Evolutionary conservation across 768 basidiomycete genomes (phyloP), one percentile per base, ranked within the genome.

Genomic region (Boletus tomentosulus): DNA sequence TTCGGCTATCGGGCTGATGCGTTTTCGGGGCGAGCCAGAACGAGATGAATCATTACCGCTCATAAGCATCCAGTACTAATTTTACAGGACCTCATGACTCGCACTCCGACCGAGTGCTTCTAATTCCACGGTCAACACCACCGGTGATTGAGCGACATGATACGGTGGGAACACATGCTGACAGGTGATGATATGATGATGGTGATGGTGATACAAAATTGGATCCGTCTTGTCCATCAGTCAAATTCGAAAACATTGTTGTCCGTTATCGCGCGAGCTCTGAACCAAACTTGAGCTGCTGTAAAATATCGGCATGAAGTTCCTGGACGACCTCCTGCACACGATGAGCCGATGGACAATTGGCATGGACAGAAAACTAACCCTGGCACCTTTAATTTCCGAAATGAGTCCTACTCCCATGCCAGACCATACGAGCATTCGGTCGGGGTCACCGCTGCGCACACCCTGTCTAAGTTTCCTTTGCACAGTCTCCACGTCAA

Each of bases 381-480:
- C 78, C 66, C 67, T 67, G 13, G 74, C 75, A 4, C 67, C 57
- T 50, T 70, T 71, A 57, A 77, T 72, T 46, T 73, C 69, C 22
- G 74, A 72, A 70, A 87, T 78, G 46, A 82, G 71, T 12, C 78
- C 83, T 27, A 87, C 79, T 15, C 85, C 81, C 38, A 79, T 76
- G 41, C 87, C 88, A 13, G 85, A 80, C 88, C 88, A 90, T 12
- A 83, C 76, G 3, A 86, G 68, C 54, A 82, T 75, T 41, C 82
- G 73, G 51, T 75, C 72, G 10, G 72, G 64, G 57, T 89, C 80
- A 39, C 70, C 73, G 24, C 67, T 68, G 57, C 69, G 71, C 8
- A 70, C 65, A 6, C 76, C 84, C 50, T 78, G 74, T n/a, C 62
- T 62, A 56, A 78, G 82, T 57, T 73, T 78, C 34, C 64, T 63